Base-by-base conservation (phyloP, 768 basidiomycete genomes). In the Serendipita vermifera region DNA sequence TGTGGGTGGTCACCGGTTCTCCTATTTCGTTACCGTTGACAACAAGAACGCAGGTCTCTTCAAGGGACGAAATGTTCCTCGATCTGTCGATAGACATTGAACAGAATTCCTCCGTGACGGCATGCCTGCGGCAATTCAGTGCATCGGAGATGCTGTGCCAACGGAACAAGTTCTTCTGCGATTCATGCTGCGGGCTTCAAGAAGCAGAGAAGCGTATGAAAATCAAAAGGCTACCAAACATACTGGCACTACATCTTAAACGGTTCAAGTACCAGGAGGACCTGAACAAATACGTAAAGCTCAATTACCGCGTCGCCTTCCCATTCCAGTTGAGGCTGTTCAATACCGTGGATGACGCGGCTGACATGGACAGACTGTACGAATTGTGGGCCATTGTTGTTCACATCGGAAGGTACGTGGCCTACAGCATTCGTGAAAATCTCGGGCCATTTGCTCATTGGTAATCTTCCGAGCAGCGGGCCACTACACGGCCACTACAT, bases 171-270 rank as follows among this genome's bases (percentile, higher is more conserved):
- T 99, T 97, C 67, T 96, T 89, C 68, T 99, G 96, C 66, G 96
- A 99, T 67, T 81, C 84, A 15, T 99, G 96, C 68, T 93, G 94
- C 64, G 92, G 91, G 57, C 71, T 98, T 26, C 94, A 97, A 64
- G 96, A 99, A 69, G 96, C 96, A 2, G 96, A 98, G 74, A 94
- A 94, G 75, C 77, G 94, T 64, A 98, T 99, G 94, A 99, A 99
- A 71, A 92, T 99, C 67, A 97, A 97, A 74, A 86, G 82, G 62
- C 75, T 97, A 0, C 96, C 96, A 0, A 94, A 97, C 66, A 77
- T 99, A 33, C 82, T 99, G 22, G 92, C 94, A 11, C 76, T 99
- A 24, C 96, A 99, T 68, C 72, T 99, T 43, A 99, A 99, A 73
- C 81, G 96, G 32, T 99, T 99, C 82, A 99, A 99, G 70, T 96